Conservation (phyloP, 1,139 yeast genomes). For the Candida sanyaensis region DNA sequence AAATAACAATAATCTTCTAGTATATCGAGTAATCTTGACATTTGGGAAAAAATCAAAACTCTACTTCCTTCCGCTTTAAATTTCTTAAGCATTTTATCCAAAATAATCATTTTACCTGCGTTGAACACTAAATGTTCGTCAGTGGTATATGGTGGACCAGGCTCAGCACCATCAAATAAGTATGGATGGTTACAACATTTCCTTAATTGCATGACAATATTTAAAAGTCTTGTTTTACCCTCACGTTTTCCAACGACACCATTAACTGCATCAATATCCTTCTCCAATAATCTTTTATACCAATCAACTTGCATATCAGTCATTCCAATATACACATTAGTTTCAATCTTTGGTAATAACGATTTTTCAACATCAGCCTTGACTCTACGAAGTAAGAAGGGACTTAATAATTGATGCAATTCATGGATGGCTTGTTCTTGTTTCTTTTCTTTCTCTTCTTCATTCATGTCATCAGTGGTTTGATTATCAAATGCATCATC, state of each 20-base stretch:
- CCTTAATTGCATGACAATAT: conserved; percentile 94
- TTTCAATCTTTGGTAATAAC: conserved; percentile 84
- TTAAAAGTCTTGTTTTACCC: conserved; percentile 84
- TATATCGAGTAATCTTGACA: conserved; percentile 90
- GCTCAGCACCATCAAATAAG: conserved; percentile 96
- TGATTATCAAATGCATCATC: conserved; percentile 79
- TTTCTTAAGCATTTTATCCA: conserved; percentile 79
- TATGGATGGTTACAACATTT: conserved; percentile 98
- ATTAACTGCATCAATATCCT: conserved; percentile 95
- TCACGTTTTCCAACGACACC: conserved; percentile 88
- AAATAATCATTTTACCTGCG: conserved; percentile 85
- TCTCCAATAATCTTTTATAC: conserved; percentile 86
- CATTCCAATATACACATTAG: conserved; percentile 91
- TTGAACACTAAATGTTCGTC: conserved; percentile 90
- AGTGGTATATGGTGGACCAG: conserved; percentile 97
- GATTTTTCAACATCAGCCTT: conserved; percentile 93
- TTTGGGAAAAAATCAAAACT: conserved; percentile 90
- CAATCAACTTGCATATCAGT: conserved; percentile 90
- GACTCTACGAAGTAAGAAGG: conserved; percentile 85
- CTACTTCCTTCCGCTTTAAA: conserved; percentile 80
- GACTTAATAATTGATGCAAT: conserved; percentile 80
- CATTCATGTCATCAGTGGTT: conserved; percentile 24
- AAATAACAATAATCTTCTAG: conserved; percentile 89
- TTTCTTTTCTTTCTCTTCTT: conserved; percentile 45
- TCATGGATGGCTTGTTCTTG: conserved; percentile 84